phyloP scores from a whole-genome alignment of 1,284 basidiomycete species.

The Tilletia caries region DNA sequence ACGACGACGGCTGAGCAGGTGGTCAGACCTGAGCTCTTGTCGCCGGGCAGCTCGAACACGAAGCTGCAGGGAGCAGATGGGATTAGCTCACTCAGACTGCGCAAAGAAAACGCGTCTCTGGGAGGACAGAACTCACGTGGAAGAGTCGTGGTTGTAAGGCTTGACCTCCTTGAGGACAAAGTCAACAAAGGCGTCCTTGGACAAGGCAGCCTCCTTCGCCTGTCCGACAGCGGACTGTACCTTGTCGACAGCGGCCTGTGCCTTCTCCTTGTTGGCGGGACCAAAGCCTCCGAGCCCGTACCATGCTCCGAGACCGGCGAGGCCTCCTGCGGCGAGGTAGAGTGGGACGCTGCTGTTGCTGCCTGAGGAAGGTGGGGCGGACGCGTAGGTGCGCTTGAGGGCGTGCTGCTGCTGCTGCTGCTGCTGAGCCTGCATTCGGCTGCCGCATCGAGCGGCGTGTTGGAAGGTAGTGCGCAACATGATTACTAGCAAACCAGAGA shows the following conservation, averaged over 20 bases:
- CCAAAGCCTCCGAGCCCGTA: conserved; percentile 45
- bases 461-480: background rate
- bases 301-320: conserved; percentile 49
- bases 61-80: conserved; percentile 56
- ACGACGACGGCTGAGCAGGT: conserved; percentile 63
- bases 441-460: background rate
- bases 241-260: conserved; percentile 19
- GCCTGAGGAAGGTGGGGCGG: background rate
- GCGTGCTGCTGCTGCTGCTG: background rate
- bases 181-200: conserved; percentile 67
- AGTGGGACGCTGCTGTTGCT: conserved; percentile 37
- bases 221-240: background rate
- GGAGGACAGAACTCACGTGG: conserved; percentile 56
- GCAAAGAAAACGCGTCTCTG: background rate
- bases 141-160: conserved; percentile 88
- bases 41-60: conserved; percentile 79
- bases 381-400: conserved; percentile 12
- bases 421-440: background rate
- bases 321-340: conserved; percentile 42
- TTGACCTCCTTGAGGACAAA: conserved; percentile 79
- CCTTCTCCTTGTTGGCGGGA: conserved; percentile 31
- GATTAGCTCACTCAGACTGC: background rate
- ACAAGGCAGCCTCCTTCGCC: conserved; percentile 31
- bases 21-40: conserved; percentile 72
- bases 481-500: too few species aligned